Evolutionary conservation across 768 basidiomycete genomes (phyloP), one percentile per base, ranked within the genome.

Genomic region (Candolleomyces efflorescens): DNA sequence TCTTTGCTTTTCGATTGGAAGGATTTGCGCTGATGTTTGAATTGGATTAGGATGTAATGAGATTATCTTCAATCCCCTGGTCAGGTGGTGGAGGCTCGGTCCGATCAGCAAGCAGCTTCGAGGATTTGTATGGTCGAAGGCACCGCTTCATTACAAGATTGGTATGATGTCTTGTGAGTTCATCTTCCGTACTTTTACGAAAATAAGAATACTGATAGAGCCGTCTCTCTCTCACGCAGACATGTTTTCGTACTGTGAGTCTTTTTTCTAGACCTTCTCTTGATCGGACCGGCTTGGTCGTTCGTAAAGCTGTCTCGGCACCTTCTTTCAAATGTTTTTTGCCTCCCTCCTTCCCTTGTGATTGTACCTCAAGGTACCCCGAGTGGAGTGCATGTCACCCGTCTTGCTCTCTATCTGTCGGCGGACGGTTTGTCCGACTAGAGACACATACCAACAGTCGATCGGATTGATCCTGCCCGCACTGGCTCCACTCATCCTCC

Each of bases 41-140:
- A 37, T 32, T 32, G 6, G 72, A 59, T 39, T 63, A 78, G 78
- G 84, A 1, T 87, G 84, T 64, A 84, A 84, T 63, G 88, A 89
- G 73, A 83, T 95, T 56, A 82, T 94, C 62, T 93, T 94, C 78
- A 88, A 93, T 66, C 94, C 94, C 0, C 53, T 94, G 53, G 77
- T 85, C 53, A 71, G 81, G 36, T 94, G 92, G 92, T 87, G 84
- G 81, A 73, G 74, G 53, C 69, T 77, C 53, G 92, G 93, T 2
- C 93, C 92, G 3, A 87, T 96, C 71, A 92, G 86, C 60, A 73
- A 78, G 55, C 87, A 91, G 68, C 76, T 92, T 32, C 81, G 85
- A 41, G 78, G 75, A 36, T 92, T 92, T 69, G 74, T 91, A 36
- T 90, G 89, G 89, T 88, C 86, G 2, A 65, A 66, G 23, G 89